Evolutionary conservation across 495 filamentous ascomycete species (phyloP), one percentile per base, ranked within the genome.

Genomic region (Cercophora sp.): DNA sequence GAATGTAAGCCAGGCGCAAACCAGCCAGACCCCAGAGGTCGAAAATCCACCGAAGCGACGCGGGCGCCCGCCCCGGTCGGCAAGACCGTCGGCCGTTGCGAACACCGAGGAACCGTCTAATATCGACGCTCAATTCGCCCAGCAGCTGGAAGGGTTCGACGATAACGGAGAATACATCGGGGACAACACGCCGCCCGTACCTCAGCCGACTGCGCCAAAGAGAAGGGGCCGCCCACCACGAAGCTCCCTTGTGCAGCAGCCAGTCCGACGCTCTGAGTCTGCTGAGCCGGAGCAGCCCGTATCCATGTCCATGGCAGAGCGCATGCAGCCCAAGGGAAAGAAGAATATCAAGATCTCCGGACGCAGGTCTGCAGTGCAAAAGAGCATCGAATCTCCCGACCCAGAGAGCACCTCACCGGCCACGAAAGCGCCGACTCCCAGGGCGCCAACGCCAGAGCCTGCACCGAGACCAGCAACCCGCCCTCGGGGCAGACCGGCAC

Each of bases 301-400:
- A 0, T 68, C 67, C 23, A 60, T 76, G 60, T 76, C 75, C 6
- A 68, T 78, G 68, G 65, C 65, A 27, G 74, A 76, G 23, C 60
- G 71, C n/a, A 71, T 73, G 63, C 68, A 62, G 36, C 54, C 72
- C 10, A 67, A 63, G 37, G 73, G 73, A 35, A 75, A 66, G 54
- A 76, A 70, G 37, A n/a, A n/a, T n/a, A 59, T 74, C 50, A 74
- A 68, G 60, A 76, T 75, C 25, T 55, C 59, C 11, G 51, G 56
- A 23, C 57, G 63, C 5, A 69, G 57, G 42, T n/a, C n/a, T n/a
- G n/a, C n/a, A n/a, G n/a, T n/a, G n/a, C n/a, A n/a, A n/a, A n/a
- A n/a, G n/a, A n/a, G n/a, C n/a, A n/a, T n/a, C n/a, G n/a, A n/a
- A n/a, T n/a, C n/a, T n/a, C n/a, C n/a, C n/a, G n/a, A n/a, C n/a